Base-by-base conservation (phyloP, 371 early-diverging fungal species). In the Mucor mucedo region DNA sequence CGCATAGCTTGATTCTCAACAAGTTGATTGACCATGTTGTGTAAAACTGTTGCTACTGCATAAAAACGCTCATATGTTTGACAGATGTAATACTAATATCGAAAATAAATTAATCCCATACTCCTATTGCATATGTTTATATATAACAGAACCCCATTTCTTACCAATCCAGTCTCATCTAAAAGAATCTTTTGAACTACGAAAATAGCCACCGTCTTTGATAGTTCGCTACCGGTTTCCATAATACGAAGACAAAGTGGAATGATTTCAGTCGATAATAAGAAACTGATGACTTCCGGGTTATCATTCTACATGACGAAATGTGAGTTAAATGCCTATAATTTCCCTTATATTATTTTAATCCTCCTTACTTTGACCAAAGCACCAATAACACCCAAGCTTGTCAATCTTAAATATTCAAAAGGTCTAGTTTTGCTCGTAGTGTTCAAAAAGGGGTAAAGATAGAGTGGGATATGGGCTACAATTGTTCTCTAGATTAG, bases 371-470 rank as follows among this genome's bases (percentile, higher is more conserved):
- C 92, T 87, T 97, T 98, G 47, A 99, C 95, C 35, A 99, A 80
- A 4, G 97, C 96, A 16, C 98, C 97, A 70, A 99, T 95, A 13
- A 98, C 97, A 52, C 98, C 98, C 32, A 99, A 76, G 55, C 92
- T 91, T 11, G 98, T 96, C 63, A 97, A 76, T 14, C 98, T 88
- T 56, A 98, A 73, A 68, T 95, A 95, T 75, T 99, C 99, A 77
- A 96, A 97, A 28, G 95, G 94, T 56, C 94, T 86, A 32, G 93
- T 89, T 73, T 92, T 93, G 78, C 91, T 91, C n/a, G 95, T 91
- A n/a, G 97, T 96, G 77, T 96, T 97, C 64, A 99, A 85, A 78
- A 98, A 97, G 33, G 98, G 98, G 68, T 98, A 99, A 50, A 99
- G 84, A 70, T 96, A 97, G 58, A 97, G 87, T 2, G 99, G 98